Conservation (phyloP, 2,329 filamentous ascomycete genomes). For the Colletotrichum sp. region DNA sequence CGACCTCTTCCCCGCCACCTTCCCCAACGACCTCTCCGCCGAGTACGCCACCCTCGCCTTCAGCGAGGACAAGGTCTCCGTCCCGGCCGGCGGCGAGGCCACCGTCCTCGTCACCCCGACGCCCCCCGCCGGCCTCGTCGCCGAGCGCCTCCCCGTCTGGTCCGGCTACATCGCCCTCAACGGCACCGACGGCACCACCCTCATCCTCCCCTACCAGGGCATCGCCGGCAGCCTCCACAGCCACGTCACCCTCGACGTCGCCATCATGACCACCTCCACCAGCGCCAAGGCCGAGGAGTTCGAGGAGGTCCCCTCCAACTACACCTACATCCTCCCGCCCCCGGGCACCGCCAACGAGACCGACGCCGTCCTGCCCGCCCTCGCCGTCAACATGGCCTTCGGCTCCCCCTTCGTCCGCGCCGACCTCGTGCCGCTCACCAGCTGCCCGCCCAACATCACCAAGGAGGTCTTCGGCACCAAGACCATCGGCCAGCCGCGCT, state of each 20-base stretch:
- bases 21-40: constrained; percentile 50
- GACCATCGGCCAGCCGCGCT: constrained; percentile 46
- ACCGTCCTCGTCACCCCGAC: constrained; percentile 51
- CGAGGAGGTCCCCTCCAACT: constrained; percentile 33
- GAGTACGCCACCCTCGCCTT: constrained; percentile 48
- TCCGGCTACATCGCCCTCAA: constrained; percentile 47
- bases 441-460: constrained; percentile 29
- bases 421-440: constrained; percentile 46
- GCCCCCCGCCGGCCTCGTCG: constrained; percentile 40
- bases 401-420: constrained; percentile 49
- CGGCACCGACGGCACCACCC: constrained; percentile 39
- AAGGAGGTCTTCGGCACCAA: constrained; percentile 41
- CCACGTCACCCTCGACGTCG: constrained; percentile 38
- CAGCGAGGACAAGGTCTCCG: constrained; percentile 45
- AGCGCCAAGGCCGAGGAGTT: constrained; percentile 28
- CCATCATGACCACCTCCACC: constrained; percentile 37
- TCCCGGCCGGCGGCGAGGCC: constrained; percentile 46
- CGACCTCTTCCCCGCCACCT: constrained; percentile 40
- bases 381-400: constrained; percentile 47
- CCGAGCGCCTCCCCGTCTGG: constrained; percentile 43
- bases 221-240: constrained; percentile 40
- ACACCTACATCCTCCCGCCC: constrained; percentile 45
- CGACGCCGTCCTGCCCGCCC: constrained; percentile 38
- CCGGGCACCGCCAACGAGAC: constrained; percentile 38
- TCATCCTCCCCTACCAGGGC: constrained; percentile 47